Evolutionary conservation across 352 stramenopile species (phyloP), one percentile per base, ranked within the genome.

Genomic region (Elongisporangium anandrum): DNA sequence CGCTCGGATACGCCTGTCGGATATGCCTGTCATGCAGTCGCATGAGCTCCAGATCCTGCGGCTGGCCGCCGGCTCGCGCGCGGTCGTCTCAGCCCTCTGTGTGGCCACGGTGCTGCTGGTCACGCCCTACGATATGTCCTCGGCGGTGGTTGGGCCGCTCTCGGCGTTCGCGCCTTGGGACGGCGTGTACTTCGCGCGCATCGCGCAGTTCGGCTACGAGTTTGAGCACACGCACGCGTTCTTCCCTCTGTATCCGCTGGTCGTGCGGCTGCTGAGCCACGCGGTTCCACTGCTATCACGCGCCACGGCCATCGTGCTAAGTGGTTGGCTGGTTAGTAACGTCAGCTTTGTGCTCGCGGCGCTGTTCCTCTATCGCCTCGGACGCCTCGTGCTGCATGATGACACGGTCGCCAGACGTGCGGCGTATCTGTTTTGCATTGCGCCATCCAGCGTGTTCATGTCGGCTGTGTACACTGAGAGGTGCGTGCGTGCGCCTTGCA

Each of bases 221-320:
- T 94, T 90, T 53, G 88, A 97, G 69, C 81, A 96, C 53, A 71
- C 84, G 24, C 81, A 93, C 67, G 83, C 85, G 48, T 95, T 95
- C 69, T 95, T 92, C 64, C 85, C 85, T 38, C 62, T 95, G 26
- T 93, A 89, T 49, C 72, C 87, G 41, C 56, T 91, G 50, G 62
- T 92, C 39, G 59, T 68, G 41, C 81, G 79, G 48, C 67, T 56
- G 39, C 12, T 77, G 13, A 69, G 67, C 26, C 41, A 9, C 57
- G 50, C 66, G 0, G 21, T 82, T 24, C 63, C 73, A 0, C 45
- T 76, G 8, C 19, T 75, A 3, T 29, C 54, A 6, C 16, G 15
- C 3, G 48, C 52, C 0, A 63, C 64, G 0, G 70, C 76, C 1
- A 57, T 83, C 1, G 39, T 84, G 8, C 10, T 69, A 1, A 80